Evolutionary conservation across 2,329 filamentous ascomycete genomes (phyloP).

Genomic region (Lecanicillium sp.): DNA sequence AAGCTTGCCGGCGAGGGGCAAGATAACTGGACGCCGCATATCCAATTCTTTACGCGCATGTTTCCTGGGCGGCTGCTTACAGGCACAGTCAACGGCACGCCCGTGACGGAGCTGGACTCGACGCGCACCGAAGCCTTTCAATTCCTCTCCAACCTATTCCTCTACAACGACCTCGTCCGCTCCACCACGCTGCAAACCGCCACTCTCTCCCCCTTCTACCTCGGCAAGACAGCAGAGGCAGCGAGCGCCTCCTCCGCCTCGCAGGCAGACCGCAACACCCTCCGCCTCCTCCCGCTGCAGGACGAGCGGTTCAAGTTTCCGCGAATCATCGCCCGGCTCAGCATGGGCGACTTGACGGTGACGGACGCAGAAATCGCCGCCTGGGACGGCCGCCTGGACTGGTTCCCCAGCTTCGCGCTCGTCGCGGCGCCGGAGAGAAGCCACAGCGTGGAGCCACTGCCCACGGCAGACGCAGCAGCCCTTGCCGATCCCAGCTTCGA

Average conservation of each 20-base stretch:
- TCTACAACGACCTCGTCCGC: constrained; percentile 14
- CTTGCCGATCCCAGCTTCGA: constrained; percentile 2
- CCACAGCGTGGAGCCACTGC: neutral
- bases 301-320: constrained; percentile 10
- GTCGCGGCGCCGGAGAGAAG: neutral
- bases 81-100: neutral
- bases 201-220: constrained; percentile 12
- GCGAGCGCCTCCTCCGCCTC: too few species aligned
- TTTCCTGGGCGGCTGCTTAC: constrained; percentile 5
- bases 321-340: constrained; percentile 10
- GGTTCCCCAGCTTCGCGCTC: constrained; percentile 13
- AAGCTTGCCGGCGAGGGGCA: constrained; percentile 11
- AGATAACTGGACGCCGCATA: constrained; percentile 9
- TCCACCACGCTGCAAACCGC: constrained; percentile 10
- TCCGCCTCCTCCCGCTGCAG: neutral
- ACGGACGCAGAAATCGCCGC: constrained; percentile 10
- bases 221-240: neutral
- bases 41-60: constrained; percentile 9
- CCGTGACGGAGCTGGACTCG: neutral
- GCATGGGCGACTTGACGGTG: constrained; percentile 8
- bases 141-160: constrained; percentile 13
- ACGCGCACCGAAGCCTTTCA: constrained; percentile 1
- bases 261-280: too few species aligned
- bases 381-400: constrained; percentile 12
- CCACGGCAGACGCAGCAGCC: neutral